Evolutionary conservation across 345 rosid species (phyloP), one percentile per base, ranked within the genome.

Genomic region (Brassica juncea): DNA sequence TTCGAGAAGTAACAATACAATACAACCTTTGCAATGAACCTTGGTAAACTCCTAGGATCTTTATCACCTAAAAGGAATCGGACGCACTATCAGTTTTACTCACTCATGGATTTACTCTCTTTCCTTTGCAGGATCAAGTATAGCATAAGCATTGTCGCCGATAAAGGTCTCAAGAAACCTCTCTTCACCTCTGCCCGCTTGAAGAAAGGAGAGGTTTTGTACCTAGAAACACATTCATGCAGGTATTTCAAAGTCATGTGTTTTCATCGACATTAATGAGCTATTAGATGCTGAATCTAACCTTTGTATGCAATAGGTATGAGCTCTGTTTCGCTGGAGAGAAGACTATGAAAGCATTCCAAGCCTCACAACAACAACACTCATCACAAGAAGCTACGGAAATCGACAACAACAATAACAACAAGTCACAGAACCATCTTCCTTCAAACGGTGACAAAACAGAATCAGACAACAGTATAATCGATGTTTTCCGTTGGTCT

Each of bases 1-100:
- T 93, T 52, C 93, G 98, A 30, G 99, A 96, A 89, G 98, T 96
- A 55, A 93, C 97, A 35, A 92, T 96, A 78, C 99, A 96, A 76
- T 96, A 93, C 90, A 96, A 93, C 81, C 97, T 96, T 75, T 96
- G 99, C 89, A 93, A 96, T 87, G 99, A 96, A 83, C 99, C 99
- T 28, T 96, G 98, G 99, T 96, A 30, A 47, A 47, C 54, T 35
- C 39, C 39, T 7, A 31, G 6, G 16, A 68, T 79, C 64, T 60
- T 68, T 67, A 34, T 27, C 74, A 19, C 47, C 2, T 59, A 32
- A 32, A 42, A 67, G 47, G 7, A 25, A 66, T 19, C n/a, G 8
- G 52, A 62, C 7, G 37, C 59, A 68, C 8, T 12, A 25, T 58
- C 12, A 31, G 57, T 1, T 70, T 28, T 64, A 65, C 35, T 42